A percentile compares a stretch with the other conserved stretches of the same genome.
These are phyloP conservation scores for Hanseniaspora guilliermondii DNA, from an alignment of 805 yeast species.

Conservation along the genomic window DNA sequence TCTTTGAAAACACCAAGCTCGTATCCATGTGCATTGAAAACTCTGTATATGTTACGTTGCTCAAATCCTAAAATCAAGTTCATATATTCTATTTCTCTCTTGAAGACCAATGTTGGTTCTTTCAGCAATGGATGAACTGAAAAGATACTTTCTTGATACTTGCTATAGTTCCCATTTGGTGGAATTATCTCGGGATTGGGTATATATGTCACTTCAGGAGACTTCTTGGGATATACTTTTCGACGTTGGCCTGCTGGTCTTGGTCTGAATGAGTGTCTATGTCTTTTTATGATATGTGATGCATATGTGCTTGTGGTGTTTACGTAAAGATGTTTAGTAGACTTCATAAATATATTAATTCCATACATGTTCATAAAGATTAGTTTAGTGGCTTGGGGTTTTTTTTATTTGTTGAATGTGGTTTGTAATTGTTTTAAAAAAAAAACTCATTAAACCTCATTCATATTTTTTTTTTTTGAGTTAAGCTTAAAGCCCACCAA, in stretches of 20 bases:
- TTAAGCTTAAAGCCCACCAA: no score
- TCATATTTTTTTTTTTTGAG: no score
- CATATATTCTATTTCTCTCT: constrained; percentile 79
- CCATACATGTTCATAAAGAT: neutral
- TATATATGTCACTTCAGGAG: neutral
- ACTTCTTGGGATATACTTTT: neutral
- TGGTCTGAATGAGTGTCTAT: constrained; percentile 4
- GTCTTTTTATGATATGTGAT: neutral
- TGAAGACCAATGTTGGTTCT: constrained; percentile 78
- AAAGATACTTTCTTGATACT: neutral
- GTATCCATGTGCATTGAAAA: constrained; percentile 62
- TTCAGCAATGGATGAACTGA: constrained; percentile 28
- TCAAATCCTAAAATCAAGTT: constrained; percentile 80
- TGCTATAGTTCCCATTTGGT: neutral
- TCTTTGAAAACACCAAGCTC: constrained; percentile 75
- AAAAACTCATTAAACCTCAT: no score
- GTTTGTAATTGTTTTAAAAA: no score
- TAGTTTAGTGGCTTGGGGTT: neutral
- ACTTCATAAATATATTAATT: neutral
- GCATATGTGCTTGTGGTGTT: neutral
- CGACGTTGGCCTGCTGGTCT: neutral
- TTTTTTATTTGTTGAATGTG: no score
- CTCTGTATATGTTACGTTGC: constrained; percentile 69
- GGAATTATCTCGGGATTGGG: constrained; percentile 2
- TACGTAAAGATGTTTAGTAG: neutral